Evolutionary conservation across 2,329 filamentous ascomycete species (phyloP).

Genomic region (Aspergillus sclerotialis): DNA sequence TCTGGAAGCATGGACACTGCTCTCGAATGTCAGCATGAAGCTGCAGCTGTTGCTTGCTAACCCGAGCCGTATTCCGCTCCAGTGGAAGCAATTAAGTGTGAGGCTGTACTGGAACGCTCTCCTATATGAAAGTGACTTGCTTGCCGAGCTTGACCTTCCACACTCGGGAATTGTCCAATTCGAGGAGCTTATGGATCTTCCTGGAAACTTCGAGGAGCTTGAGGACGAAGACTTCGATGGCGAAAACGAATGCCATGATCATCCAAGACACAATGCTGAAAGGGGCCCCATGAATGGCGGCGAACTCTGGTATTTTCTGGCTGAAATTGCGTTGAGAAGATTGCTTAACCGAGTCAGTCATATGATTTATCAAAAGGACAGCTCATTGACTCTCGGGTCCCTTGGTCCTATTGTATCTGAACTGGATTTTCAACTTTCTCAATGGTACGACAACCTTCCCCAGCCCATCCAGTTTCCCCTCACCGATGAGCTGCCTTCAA

Average conservation of each 20-base stretch:
- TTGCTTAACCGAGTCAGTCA: constrained; percentile 73
- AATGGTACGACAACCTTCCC: constrained; percentile 78
- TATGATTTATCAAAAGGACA: constrained; percentile 70
- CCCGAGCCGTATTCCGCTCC: constrained; percentile 61
- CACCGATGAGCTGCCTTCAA: constrained; percentile 57
- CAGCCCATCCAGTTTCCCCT: constrained; percentile 71
- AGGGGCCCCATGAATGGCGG: constrained; percentile 62
- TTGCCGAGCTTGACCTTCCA: constrained; percentile 72
- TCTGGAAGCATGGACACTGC: constrained; percentile 72
- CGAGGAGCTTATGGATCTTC: constrained; percentile 71
- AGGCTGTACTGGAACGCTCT: constrained; percentile 80
- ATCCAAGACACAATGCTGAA: constrained; percentile 2
- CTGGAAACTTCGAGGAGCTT: constrained; percentile 64
- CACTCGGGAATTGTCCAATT: constrained; percentile 78
- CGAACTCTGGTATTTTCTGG: constrained; percentile 79
- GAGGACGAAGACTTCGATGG: constrained; percentile 42
- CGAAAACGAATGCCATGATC: constrained; percentile 4
- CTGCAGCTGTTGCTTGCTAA: constrained; percentile 70
- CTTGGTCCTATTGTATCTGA: constrained; percentile 73
- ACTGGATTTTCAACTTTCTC: constrained; percentile 72
- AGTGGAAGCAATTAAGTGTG: constrained; percentile 66
- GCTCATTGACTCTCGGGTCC: constrained; percentile 62
- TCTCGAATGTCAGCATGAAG: constrained; percentile 75
- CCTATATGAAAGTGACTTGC: constrained; percentile 71
- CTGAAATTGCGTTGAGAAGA: constrained; percentile 70